Base-by-base conservation (phyloP, 345 rosid species). In the Citrus reticulata region DNA sequence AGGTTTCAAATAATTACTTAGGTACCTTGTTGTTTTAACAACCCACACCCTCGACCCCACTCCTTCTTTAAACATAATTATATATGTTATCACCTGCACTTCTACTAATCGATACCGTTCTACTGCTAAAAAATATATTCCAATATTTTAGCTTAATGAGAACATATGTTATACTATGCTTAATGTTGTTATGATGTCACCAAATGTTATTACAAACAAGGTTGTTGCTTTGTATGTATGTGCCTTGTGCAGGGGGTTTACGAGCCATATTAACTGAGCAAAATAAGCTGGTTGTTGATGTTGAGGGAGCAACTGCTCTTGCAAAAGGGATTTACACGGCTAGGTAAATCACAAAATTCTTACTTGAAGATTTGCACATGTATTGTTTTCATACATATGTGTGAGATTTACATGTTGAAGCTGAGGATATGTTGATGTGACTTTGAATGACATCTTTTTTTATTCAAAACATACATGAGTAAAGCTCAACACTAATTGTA, bases 401-500 rank as follows among this genome's bases (percentile, higher is more conserved):
- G 17, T 59, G 20, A 9, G 4, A 76, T 13, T 64, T 54, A 0
- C 55, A 10, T 9, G 6, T 40, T 30, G 68, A 61, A 42, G 51
- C n/a, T 35, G n/a, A 22, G 27, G 51, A 49, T 60, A 49, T 61
- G 9, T 30, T 58, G 25, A 34, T 19, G 51, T 72, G 61, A 40
- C 24, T 73, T 54, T 72, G 7, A 40, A 68, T 29, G 61, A 4
- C 7, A 0, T 70, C 0, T 25, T 1, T 19, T 70, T 3, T 51
- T 34, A 3, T 29, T 19, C 1, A 32, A 94, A 87, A 94, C 87
- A 73, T 91, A 89, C 83, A 94, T 89, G 97, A 90, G 99, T 80
- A 97, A 95, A 91, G 98, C 97, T 34, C 98, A 95, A 82, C 49
- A 94, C 98, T 73, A 96, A 96, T 82, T 89, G 92, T 30, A 92